A percentile compares a stretch with the other conserved stretches of the same genome.
Conservation (phyloP, 306 rosid genomes). For the Cicer yamashitae region DNA sequence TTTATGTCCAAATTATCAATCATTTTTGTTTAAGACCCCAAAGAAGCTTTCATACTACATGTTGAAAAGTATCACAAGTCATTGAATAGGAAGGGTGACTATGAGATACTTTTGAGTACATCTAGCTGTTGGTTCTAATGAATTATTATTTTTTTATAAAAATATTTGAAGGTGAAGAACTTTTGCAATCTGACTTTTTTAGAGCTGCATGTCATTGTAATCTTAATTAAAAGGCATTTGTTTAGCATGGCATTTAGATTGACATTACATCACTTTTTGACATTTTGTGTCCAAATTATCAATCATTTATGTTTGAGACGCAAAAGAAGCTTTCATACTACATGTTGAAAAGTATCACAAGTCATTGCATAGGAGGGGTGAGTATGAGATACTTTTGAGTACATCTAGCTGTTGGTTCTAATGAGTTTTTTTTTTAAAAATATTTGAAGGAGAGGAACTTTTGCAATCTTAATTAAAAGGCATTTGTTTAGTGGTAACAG, state of each 20-base stretch:
- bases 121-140: slow-evolving; percentile 27
- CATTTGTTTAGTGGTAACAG: slow-evolving; percentile 15
- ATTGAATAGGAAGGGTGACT: neutral
- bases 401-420: slow-evolving; percentile 18
- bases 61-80: slow-evolving; percentile 23
- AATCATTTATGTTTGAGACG: no score
- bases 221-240: slow-evolving; percentile 19
- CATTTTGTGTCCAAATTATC: no score
- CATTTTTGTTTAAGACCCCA: slow-evolving; percentile 6
- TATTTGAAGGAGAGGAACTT: neutral
- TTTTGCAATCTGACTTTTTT: neutral
- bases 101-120: slow-evolving; percentile 3
- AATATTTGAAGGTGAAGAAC: neutral
- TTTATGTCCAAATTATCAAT: slow-evolving; percentile 25
- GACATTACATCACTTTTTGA: no score
- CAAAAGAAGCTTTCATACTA: slow-evolving; percentile 32
- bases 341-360: slow-evolving; percentile 31
- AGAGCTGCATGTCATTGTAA: no score
- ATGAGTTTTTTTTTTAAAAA: neutral
- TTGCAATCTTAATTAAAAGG: slow-evolving; percentile 26
- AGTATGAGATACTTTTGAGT: slow-evolving; percentile 12
- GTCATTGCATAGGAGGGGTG: neutral
- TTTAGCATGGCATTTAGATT: neutral
- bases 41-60: slow-evolving; percentile 35
- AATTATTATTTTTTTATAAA: neutral